phyloP scores from a whole-genome alignment of 1,284 basidiomycete genomes.

The Lignosus rhinocerotis region DNA sequence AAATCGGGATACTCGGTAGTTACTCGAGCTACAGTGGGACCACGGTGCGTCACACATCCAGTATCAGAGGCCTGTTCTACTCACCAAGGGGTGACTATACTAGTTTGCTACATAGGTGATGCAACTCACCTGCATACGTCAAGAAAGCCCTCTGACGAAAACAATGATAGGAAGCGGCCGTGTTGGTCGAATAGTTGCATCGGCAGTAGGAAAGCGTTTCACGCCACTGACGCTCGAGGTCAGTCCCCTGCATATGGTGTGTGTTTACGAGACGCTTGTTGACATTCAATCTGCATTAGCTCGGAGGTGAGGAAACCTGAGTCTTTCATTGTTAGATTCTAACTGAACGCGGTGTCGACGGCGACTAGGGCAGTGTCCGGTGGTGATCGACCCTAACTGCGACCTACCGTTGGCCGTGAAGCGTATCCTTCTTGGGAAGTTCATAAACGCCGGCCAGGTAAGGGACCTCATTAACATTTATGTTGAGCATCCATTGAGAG shows the following conservation, averaged over 20 bases:
- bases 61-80: not conserved
- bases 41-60: conserved; percentile 62
- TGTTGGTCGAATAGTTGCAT: conserved; percentile 79
- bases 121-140: not conserved
- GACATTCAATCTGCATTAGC: conserved; percentile 1
- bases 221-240: conserved; percentile 85
- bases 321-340: not conserved
- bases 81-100: not conserved
- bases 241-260: not conserved
- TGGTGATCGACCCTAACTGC: conserved; percentile 70
- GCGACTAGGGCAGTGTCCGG: conserved; percentile 76
- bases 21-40: conserved; percentile 84
- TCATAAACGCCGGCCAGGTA: conserved; percentile 76
- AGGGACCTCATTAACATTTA: conserved; percentile 40
- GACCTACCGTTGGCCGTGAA: conserved; percentile 60
- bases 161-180: conserved; percentile 60
- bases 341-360: not conserved
- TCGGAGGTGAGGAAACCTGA: conserved; percentile 11
- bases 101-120: conserved; percentile 62
- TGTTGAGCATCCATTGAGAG: not conserved
- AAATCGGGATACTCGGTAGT: conserved; percentile 31
- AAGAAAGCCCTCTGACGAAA: not conserved
- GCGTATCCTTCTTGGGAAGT: conserved; percentile 81
- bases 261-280: not conserved
- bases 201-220: conserved; percentile 83